Evolutionary conservation across 305 asterid species (phyloP).

Genomic region (Solanum hybrid): DNA sequence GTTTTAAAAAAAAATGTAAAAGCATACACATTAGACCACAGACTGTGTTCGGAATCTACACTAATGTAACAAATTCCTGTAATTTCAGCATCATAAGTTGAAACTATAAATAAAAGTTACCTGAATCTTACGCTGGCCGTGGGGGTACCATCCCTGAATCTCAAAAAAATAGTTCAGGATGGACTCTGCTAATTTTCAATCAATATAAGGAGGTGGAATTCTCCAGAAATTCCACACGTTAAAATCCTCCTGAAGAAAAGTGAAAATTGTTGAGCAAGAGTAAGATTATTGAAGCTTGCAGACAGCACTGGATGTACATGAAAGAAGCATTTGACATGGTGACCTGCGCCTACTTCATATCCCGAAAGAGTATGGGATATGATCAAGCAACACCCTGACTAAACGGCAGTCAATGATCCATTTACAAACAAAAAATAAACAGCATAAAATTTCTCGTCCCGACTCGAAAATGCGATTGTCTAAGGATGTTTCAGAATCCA

Average conservation of each 20-base stretch:
- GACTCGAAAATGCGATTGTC: not conserved
- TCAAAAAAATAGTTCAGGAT: not conserved
- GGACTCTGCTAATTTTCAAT: constrained; percentile 24
- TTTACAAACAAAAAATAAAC: not conserved
- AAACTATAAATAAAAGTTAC: not conserved
- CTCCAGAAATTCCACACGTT: constrained; percentile 92
- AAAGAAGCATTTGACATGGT: not conserved
- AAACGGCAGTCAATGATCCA: not conserved
- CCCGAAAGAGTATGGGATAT: not conserved
- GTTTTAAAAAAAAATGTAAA: not conserved
- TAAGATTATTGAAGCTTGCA: not conserved
- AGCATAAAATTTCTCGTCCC: not conserved
- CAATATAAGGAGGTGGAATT: constrained; percentile 47
- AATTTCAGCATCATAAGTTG: not conserved
- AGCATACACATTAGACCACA: not conserved
- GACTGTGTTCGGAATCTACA: not conserved
- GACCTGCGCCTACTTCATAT: not conserved
- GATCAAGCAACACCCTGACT: not conserved
- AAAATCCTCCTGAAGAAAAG: constrained; percentile 65
- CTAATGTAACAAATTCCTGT: not conserved
- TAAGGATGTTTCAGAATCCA: not conserved
- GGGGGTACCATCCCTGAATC: not conserved
- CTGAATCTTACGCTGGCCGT: not conserved
- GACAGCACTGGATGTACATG: not conserved
- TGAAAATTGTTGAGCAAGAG: constrained; percentile 10